These are phyloP conservation scores for Aspergillus sp. DNA, from an alignment of 2,329 filamentous ascomycete species.

Conservation along the genomic window DNA sequence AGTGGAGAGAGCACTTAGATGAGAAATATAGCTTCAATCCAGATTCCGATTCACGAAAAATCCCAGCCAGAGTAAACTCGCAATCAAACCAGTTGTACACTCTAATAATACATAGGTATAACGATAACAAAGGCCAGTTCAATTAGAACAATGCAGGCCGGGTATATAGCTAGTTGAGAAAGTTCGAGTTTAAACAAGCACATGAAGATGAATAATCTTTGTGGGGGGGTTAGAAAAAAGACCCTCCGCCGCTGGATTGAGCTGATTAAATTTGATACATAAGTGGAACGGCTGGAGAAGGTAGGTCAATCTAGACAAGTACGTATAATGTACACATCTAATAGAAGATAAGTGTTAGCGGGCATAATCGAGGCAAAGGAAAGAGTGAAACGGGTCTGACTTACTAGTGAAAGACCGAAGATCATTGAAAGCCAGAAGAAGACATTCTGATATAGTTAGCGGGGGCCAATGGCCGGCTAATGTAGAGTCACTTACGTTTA, in stretches of 20 bases:
- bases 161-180: constrained; percentile 7
- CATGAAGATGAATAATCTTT: not conserved
- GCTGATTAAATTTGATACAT: not conserved
- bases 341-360: not conserved
- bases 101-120: not conserved
- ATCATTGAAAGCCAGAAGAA: constrained; percentile 95
- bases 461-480: not conserved
- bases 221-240: not conserved
- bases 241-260: not conserved
- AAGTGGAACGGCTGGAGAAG: not conserved
- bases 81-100: not conserved
- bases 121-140: not conserved
- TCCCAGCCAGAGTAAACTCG: not conserved
- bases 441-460: constrained; percentile 57
- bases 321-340: constrained; percentile 63
- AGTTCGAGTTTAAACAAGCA: not conserved
- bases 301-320: constrained; percentile 43
- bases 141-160: constrained; percentile 3
- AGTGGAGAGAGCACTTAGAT: not conserved
- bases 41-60: not conserved
- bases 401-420: constrained; percentile 74
- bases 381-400: constrained; percentile 28
- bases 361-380: not conserved
- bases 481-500: constrained; percentile 59
- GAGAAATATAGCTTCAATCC: not conserved